Conservation (phyloP, 192 early-diverging fungal genomes). For the Coemansia furcata region DNA sequence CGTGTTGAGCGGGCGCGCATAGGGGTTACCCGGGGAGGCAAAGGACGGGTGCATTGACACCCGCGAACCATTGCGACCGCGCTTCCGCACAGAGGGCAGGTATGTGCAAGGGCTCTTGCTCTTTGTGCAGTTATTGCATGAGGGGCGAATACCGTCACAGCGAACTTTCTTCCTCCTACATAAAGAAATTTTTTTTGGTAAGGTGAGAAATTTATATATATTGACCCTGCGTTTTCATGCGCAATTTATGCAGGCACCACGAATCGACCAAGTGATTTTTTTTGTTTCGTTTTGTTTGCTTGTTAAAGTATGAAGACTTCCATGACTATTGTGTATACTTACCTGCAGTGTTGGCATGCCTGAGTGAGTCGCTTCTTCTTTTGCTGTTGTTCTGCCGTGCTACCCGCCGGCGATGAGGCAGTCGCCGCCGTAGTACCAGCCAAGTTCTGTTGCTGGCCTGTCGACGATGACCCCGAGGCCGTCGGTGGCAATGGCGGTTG, state of each 20-base stretch:
- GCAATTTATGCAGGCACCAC: constrained; percentile 5
- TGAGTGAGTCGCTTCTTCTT: constrained; percentile 55
- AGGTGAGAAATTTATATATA: neutral
- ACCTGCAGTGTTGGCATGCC: constrained; percentile 54
- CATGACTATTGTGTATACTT: too few relatives aligned
- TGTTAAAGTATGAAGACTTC: too few relatives aligned
- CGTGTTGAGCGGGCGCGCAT: constrained; percentile 26
- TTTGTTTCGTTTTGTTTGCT: neutral
- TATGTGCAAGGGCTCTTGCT: constrained; percentile 43
- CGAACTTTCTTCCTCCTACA: constrained; percentile 54
- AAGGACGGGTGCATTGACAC: constrained; percentile 25
- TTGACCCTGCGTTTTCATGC: constrained; percentile 7
- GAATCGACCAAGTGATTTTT: neutral
- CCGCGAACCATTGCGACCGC: constrained; percentile 41
- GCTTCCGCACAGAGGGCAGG: constrained; percentile 38
- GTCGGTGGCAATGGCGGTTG: neutral
- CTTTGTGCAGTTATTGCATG: constrained; percentile 53
- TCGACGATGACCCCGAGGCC: neutral
- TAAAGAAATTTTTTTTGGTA: neutral
- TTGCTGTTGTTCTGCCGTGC: constrained; percentile 11
- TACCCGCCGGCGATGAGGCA: neutral
- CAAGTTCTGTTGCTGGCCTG: neutral
- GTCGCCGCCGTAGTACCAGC: neutral
- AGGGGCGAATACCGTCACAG: constrained; percentile 53
- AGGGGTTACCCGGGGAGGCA: constrained; percentile 10